A percentile compares a stretch with the other conserved stretches of the same genome.
phyloP scores from a whole-genome alignment of 768 basidiomycete species.

The Clavaria fumosa region DNA sequence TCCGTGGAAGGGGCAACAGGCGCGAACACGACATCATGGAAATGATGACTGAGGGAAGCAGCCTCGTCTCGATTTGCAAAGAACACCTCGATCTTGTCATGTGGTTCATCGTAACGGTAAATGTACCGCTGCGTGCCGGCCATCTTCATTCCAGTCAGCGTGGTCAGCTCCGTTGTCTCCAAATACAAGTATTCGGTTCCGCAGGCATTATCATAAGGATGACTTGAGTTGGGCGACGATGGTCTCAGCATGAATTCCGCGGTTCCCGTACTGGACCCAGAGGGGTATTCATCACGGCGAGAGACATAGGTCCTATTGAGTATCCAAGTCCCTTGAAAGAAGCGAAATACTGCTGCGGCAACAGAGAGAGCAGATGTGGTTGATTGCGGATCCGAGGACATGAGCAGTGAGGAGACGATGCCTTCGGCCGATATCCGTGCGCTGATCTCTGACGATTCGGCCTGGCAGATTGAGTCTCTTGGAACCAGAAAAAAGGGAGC shows the following conservation, averaged over 20 bases:
- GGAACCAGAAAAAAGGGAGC: not conserved
- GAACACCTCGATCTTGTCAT: conserved; percentile 1
- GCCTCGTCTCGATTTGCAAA: not conserved
- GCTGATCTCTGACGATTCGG: conserved; percentile 53
- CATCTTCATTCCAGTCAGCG: not conserved
- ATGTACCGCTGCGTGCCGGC: conserved; percentile 1
- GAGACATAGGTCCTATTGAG: not conserved
- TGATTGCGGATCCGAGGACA: no score
- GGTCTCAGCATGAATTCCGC: conserved; percentile 1
- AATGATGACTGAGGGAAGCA: not conserved
- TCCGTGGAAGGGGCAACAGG: not conserved
- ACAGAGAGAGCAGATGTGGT: not conserved
- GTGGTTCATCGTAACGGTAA: not conserved
- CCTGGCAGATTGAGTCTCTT: conserved; percentile 26
- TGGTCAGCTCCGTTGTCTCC: conserved; percentile 1
- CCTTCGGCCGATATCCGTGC: conserved; percentile 52
- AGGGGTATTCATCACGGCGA: not conserved
- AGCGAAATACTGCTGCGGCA: conserved; percentile 1
- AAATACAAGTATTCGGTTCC: not conserved
- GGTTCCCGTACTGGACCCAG: conserved; percentile 1
- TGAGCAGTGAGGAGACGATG: conserved; percentile 66
- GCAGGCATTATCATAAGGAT: not conserved
- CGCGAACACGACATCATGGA: not conserved
- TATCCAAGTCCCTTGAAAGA: conserved; percentile 1
- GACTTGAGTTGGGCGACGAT: not conserved